Base-by-base conservation (phyloP, 192 early-diverging fungal species). In the Coemansia reversa region DNA sequence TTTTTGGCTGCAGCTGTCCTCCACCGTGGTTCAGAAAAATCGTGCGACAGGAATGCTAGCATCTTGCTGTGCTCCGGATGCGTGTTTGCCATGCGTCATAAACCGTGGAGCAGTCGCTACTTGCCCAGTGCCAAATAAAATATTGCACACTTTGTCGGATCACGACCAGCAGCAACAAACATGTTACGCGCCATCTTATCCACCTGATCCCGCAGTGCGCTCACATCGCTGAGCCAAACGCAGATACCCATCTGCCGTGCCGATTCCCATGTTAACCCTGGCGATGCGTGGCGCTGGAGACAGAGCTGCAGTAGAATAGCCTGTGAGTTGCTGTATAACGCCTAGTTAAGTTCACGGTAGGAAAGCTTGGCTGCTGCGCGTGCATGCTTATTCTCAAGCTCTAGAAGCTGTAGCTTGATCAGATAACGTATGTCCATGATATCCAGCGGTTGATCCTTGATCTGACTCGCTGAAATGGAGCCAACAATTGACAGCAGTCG, bases 1-100 rank as follows among this genome's bases (percentile, higher is more conserved):
- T 99, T 99, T 68, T 99, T 99, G n/a, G 88, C 75, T 2, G 97
- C 97, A 0, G 96, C 94, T 16, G 88, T 94, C 64, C 85, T 88
- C 97, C 97, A 99, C 45, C 92, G 78, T 4, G 89, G 84, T 55
- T 92, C 86, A 16, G 86, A 83, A 84, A 99, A 99, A 76, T 98
- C 92, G 78, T 98, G 92, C 6, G 87, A 83, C 50, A 99, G 74
- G 72, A 99, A 98, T 33, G 85, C 84, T n/a, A 93, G 50, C 95
- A 97, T 98, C 25, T 86, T 86, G 48, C 72, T 77, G 67, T 93
- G 91, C 60, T 99, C 96, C 5, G 91, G 87, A 65, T 98, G 93
- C 4, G 76, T 63, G 54, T 83, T 82, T 2, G 94, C 90, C 0
- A 91, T 86, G 53, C 91, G 89, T 96, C 97, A 99, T 45, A 99